phyloP scores from a whole-genome alignment of 805 yeast genomes.

The Lachancea sp. region DNA sequence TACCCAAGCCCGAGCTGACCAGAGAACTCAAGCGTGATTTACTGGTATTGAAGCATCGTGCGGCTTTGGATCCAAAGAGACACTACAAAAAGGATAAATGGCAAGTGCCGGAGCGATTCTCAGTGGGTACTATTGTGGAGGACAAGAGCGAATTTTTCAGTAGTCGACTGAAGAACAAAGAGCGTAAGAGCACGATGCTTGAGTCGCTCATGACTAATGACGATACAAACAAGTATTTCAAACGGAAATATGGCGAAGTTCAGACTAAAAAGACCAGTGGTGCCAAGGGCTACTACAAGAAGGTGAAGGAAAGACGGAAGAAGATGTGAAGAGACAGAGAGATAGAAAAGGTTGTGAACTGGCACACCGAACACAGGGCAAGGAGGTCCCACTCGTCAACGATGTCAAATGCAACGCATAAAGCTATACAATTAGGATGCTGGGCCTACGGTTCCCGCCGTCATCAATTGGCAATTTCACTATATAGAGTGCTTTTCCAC shows the following conservation, averaged over 20 bases:
- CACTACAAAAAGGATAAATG: constrained; percentile 86
- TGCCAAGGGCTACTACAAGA: constrained; percentile 59
- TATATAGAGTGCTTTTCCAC: no score
- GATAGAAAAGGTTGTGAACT: background rate
- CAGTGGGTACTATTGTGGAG: constrained; percentile 82
- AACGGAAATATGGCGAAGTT: constrained; percentile 75
- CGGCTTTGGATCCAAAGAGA: constrained; percentile 89
- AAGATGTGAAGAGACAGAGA: constrained; percentile 5
- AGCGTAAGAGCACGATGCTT: constrained; percentile 71
- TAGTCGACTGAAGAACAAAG: constrained; percentile 54
- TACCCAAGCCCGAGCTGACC: constrained; percentile 68
- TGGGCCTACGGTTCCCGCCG: no score
- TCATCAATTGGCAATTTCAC: no score
- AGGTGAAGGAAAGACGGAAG: constrained; percentile 53
- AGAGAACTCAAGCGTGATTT: constrained; percentile 61
- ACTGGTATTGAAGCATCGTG: constrained; percentile 72
- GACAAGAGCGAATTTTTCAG: constrained; percentile 71
- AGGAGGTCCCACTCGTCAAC: no score
- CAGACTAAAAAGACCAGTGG: constrained; percentile 60
- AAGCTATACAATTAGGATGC: no score
- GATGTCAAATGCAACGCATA: no score
- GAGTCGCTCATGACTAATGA: constrained; percentile 76
- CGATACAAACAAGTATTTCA: constrained; percentile 67
- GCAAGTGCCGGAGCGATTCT: constrained; percentile 72
- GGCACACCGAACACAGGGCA: no score